Conservation (phyloP, 768 basidiomycete genomes). For the Panaeolus papilionaceus region DNA sequence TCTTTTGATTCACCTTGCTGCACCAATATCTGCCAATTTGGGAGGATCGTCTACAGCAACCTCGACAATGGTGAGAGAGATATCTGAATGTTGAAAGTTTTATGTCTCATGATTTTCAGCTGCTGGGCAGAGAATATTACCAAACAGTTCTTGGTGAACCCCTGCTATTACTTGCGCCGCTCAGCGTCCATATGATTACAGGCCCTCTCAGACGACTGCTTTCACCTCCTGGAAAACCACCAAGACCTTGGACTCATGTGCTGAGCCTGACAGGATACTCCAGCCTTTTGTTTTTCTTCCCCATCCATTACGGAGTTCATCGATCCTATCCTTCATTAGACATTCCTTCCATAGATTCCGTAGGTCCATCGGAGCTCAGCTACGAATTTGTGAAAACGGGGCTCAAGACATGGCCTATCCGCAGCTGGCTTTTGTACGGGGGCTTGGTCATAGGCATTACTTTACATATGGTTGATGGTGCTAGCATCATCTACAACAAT, state of each 20-base stretch:
- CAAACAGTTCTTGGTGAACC: conserved; percentile 74
- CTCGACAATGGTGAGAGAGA: conserved; percentile 69
- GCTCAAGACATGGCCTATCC: conserved; percentile 63
- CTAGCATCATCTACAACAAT: conserved; percentile 55
- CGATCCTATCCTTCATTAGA: conserved; percentile 59
- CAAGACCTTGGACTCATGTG: conserved; percentile 43
- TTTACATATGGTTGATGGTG: conserved; percentile 70
- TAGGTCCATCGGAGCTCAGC: conserved; percentile 81
- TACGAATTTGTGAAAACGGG: conserved; percentile 85
- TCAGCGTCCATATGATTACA: conserved; percentile 68
- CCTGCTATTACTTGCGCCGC: conserved; percentile 68
- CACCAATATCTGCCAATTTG: conserved; percentile 72
- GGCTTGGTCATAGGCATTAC: conserved; percentile 62
- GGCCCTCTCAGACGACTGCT: conserved; percentile 66
- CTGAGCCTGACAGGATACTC: conserved; percentile 73
- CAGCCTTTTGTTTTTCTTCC: conserved; percentile 59
- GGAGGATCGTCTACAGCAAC: conserved; percentile 75
- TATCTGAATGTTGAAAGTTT: not conserved
- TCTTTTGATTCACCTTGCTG: conserved; percentile 78
- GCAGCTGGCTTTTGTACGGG: conserved; percentile 67
- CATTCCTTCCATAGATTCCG: conserved; percentile 53
- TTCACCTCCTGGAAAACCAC: conserved; percentile 38
- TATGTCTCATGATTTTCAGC: conserved; percentile 44
- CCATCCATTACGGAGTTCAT: conserved; percentile 75
- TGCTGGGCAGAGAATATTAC: conserved; percentile 88